Evolutionary conservation across 257 asterid species (phyloP), one percentile per base, ranked within the genome.

Genomic region (Solanum chiquidenum): DNA sequence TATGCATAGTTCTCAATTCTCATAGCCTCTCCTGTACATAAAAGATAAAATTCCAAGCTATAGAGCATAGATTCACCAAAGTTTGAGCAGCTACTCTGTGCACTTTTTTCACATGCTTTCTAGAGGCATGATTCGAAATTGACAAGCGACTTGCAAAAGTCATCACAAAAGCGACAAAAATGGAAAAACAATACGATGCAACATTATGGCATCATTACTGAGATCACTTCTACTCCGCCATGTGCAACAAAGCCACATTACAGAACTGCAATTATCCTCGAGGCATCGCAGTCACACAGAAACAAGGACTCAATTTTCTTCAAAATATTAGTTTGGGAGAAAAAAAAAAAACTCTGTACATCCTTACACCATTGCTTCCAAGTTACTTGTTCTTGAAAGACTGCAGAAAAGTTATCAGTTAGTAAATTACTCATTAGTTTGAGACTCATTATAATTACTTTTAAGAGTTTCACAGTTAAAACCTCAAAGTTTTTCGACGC

Each of bases 401-500:
- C 84, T 79, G 84, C 66, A 79, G n/a, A 44, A 33, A 37, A 74
- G 27, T 14, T 1, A 49, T 44, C 69, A 72, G 27, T 6, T 33
- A 33, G 27, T 44, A 82, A 71, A 42, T 76, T 21, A 86, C 16
- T 12, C 29, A 34, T n/a, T 10, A 79, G 85, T 16, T 79, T 18
- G 84, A 13, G 64, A 6, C 25, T 2, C 3, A 18, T 1, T 79
- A 79, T 14, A 79, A 14, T 44, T 44, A 44, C n/a, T 13, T 44
- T 13, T 27, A 74, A 58, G 87, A 87, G 44, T 42, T 79, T 16
- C 38, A 44, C 38, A 79, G 64, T 79, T 44, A 79, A 79, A 89
- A 92, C 97, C 92, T 91, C 96, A 31, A 92, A 68, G 55, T 87
- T 90, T 92, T 91, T 91, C 5, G 94, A 86, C 3, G 79, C 87